phyloP scores from a whole-genome alignment of 2,329 filamentous ascomycete species.

The Fusarium hostae region DNA sequence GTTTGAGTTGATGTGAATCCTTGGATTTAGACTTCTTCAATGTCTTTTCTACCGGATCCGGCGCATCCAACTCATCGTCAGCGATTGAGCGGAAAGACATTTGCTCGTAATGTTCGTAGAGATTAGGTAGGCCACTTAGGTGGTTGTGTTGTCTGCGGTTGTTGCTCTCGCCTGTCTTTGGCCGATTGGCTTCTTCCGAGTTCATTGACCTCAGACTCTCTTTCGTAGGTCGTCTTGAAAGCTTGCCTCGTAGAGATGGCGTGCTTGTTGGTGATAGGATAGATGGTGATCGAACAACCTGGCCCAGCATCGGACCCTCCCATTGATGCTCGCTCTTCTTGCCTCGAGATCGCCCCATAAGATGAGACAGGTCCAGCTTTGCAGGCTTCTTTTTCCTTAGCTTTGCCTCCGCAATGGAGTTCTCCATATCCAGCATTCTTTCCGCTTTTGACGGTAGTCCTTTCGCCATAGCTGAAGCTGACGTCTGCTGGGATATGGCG shows the following conservation, averaged over 20 bases:
- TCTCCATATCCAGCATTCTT: conserved; percentile 59
- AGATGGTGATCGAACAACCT: conserved; percentile 56
- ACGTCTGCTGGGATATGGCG: conserved; percentile 69
- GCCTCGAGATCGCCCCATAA: conserved; percentile 51
- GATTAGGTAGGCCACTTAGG: conserved; percentile 57
- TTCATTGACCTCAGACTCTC: conserved; percentile 48
- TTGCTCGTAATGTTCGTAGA: conserved; percentile 70
- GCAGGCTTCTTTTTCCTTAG: conserved; percentile 57
- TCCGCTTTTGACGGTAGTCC: conserved; percentile 61
- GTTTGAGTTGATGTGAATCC: conserved; percentile 26
- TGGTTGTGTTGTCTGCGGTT: conserved; percentile 39
- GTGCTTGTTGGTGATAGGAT: conserved; percentile 53
- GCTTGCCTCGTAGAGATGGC: conserved; percentile 41
- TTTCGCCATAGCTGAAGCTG: conserved; percentile 68
- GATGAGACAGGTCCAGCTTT: conserved; percentile 60
- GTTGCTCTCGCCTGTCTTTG: conserved; percentile 44
- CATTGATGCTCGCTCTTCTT: conserved; percentile 48
- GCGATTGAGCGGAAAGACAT: conserved; percentile 61
- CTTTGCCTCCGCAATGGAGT: conserved; percentile 39
- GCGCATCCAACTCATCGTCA: conserved; percentile 36
- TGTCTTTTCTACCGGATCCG: conserved; percentile 23
- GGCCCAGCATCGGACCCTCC: conserved; percentile 50
- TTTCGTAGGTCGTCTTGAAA: conserved; percentile 52
- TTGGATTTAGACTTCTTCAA: conserved; percentile 21
- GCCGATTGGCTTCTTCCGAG: conserved; percentile 36